phyloP scores from a whole-genome alignment of 1,284 basidiomycete species.

The Austroboletus novae-zelandiae region DNA sequence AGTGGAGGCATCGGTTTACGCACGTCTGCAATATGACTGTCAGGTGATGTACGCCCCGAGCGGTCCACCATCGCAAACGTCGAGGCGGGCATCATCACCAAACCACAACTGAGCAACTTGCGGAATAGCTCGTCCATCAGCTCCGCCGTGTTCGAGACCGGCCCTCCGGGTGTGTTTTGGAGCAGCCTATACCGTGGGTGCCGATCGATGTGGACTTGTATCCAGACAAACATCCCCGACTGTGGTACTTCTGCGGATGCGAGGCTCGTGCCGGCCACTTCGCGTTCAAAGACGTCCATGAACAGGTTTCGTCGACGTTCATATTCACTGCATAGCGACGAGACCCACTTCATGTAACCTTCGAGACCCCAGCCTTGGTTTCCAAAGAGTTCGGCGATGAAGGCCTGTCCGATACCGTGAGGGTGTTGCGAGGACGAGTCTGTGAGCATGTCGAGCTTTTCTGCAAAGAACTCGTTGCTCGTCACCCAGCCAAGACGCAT shows the following conservation, averaged over 20 bases:
- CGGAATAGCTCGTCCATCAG: conserved; percentile 34
- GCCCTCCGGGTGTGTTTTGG: conserved; percentile 13
- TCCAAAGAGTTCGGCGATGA: conserved; percentile 31
- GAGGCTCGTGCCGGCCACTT: conserved; percentile 20
- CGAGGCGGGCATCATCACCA: conserved; percentile 36
- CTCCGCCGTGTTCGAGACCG: conserved; percentile 32
- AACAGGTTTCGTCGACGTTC: conserved; percentile 34
- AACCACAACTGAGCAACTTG: conserved; percentile 27
- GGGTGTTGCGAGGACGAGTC: conserved; percentile 34
- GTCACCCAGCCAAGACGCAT: conserved; percentile 59
- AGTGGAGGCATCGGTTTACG: conserved; percentile 2
- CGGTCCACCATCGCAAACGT: conserved; percentile 33
- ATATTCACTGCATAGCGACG: conserved; percentile 31
- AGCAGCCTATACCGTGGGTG: conserved; percentile 28
- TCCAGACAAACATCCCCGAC: conserved; percentile 39
- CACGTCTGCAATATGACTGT: conserved; percentile 28
- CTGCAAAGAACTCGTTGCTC: conserved; percentile 42
- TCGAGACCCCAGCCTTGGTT: conserved; percentile 28
- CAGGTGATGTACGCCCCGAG: conserved; percentile 13
- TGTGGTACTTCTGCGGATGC: conserved; percentile 28
- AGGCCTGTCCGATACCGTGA: conserved; percentile 31
- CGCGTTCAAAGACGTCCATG: conserved; percentile 29
- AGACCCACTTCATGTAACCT: conserved; percentile 34
- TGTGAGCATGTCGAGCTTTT: conserved; percentile 44
- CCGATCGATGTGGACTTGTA: conserved; percentile 31